phyloP scores from a whole-genome alignment of 1,284 basidiomycete species.

The Exobasidium rhododendri region DNA sequence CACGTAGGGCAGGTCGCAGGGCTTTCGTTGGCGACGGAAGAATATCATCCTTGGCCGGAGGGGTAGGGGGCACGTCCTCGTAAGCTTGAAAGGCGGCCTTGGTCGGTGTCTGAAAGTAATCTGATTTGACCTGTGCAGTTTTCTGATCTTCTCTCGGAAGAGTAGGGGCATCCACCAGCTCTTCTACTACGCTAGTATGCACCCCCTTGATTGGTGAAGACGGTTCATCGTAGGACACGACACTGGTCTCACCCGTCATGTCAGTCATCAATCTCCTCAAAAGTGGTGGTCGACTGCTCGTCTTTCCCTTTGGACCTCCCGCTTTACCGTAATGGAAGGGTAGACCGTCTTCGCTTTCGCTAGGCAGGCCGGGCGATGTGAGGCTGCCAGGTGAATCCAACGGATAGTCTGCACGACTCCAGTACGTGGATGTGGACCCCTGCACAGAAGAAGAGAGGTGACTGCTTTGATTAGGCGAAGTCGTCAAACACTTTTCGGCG shows the following conservation, averaged over 20 bases:
- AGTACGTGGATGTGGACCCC: conserved; percentile 23
- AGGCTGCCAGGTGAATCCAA: conserved; percentile 25
- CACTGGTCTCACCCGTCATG: background rate
- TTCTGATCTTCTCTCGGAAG: background rate
- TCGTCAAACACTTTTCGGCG: conserved; percentile 7
- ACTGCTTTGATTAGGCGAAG: conserved; percentile 33
- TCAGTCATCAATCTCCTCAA: background rate
- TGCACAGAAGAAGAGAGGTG: conserved; percentile 28
- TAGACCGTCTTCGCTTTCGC: background rate
- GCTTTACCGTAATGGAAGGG: background rate
- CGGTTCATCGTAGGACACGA: background rate
- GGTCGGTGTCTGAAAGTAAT: background rate
- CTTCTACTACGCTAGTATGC: background rate
- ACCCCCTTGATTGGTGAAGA: background rate
- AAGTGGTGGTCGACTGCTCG: background rate
- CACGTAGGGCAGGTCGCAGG: background rate
- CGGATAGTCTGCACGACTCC: conserved; percentile 24
- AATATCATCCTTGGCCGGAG: background rate
- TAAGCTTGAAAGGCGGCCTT: background rate
- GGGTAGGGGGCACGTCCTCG: background rate
- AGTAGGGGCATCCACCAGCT: background rate
- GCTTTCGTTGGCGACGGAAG: background rate
- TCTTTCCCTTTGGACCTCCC: background rate
- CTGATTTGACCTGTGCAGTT: background rate
- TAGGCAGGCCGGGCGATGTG: conserved; percentile 22